Conservation (phyloP, 2,329 filamentous ascomycete genomes). For the Phyllachora maydis region DNA sequence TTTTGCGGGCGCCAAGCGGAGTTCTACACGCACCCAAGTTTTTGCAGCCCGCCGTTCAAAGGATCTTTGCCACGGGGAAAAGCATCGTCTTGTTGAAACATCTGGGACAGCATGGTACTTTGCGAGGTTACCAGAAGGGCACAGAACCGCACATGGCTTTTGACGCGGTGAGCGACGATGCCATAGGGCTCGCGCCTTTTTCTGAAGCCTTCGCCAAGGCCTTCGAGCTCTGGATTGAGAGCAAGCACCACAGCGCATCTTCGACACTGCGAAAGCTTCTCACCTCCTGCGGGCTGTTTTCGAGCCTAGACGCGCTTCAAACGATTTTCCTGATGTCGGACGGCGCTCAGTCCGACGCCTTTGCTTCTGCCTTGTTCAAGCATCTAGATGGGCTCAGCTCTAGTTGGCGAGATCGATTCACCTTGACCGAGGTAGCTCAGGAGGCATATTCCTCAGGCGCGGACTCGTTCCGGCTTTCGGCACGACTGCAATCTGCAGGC, state of each 20-base stretch:
- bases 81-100: conserved; percentile 68
- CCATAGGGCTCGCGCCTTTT: conserved; percentile 39
- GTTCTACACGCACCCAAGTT: conserved; percentile 53
- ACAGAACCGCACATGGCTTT: conserved; percentile 32
- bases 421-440: conserved; percentile 58
- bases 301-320: conserved; percentile 45
- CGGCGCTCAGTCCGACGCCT: conserved; percentile 41
- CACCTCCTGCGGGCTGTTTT: conserved; percentile 43
- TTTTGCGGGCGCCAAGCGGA: conserved; percentile 40
- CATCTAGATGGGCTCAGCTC: conserved; percentile 41
- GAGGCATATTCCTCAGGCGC: conserved; percentile 42
- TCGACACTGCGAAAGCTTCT: conserved; percentile 43
- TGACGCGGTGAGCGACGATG: conserved; percentile 27
- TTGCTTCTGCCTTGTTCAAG: conserved; percentile 52
- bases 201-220: conserved; percentile 51
- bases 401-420: conserved; percentile 64
- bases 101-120: conserved; percentile 38
- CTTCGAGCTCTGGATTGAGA: conserved; percentile 59
- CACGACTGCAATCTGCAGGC: conserved; percentile 24
- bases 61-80: conserved; percentile 76
- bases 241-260: conserved; percentile 51
- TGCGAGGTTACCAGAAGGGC: no score
- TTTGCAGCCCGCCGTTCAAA: conserved; percentile 43
- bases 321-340: conserved; percentile 60
- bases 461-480: conserved; percentile 40